Percentiles rank a stretch among this genome's conserved stretches.
Evolutionary conservation across 164 flowering plant genomes (phyloP).

Genomic region (Umbilicus rupestris): DNA sequence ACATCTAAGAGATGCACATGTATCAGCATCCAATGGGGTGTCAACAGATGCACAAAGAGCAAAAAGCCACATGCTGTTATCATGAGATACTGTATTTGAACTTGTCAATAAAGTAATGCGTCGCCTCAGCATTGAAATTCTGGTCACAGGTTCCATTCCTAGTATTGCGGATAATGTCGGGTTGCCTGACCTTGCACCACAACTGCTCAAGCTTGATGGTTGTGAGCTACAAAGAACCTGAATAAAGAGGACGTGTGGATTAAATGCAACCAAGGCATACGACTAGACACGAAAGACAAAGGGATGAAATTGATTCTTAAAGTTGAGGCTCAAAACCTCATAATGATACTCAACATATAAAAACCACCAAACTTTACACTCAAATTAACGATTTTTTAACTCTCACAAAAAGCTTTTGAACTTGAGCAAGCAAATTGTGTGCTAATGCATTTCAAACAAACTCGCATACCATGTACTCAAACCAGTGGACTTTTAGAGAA

Average conservation of each 20-base stretch:
- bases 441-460: too few species aligned
- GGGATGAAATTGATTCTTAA: neutral
- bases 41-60: constrained; percentile 72
- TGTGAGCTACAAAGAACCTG: too few species aligned
- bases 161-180: constrained; percentile 48
- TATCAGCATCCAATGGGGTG: constrained; percentile 67
- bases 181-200: constrained; percentile 11
- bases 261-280: neutral
- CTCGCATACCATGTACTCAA: too few species aligned
- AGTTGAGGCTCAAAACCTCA: too few species aligned
- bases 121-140: constrained; percentile 46
- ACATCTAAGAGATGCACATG: constrained; percentile 51
- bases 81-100: constrained; percentile 22
- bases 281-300: neutral
- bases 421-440: too few species aligned
- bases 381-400: neutral
- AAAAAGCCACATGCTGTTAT: constrained; percentile 59
- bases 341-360: too few species aligned
- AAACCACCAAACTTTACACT: neutral
- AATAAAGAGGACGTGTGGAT: neutral
- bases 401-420: too few species aligned
- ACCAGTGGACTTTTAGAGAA: too few species aligned
- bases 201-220: neutral
- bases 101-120: constrained; percentile 34
- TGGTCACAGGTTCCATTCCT: constrained; percentile 52